A percentile compares a stretch with the other conserved stretches of the same genome.
phyloP scores from a whole-genome alignment of 169 alveolate genomes.

The Plasmodium malariae region DNA sequence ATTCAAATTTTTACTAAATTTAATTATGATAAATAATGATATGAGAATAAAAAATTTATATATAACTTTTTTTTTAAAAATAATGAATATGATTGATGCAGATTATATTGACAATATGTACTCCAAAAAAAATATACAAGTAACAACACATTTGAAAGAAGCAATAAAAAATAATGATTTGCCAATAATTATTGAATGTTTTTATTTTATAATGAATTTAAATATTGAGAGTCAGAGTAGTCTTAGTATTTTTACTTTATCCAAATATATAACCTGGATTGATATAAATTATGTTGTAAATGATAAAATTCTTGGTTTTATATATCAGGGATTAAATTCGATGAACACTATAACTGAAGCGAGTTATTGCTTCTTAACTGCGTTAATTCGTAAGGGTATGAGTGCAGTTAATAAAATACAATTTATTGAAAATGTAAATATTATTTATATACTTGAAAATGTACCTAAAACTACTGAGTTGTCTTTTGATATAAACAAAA shows the following conservation, averaged over 20 bases:
- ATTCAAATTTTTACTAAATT: conserved; percentile 46
- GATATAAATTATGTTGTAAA: conserved; percentile 69
- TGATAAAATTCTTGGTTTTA: conserved; percentile 38
- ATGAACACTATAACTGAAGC: conserved; percentile 35
- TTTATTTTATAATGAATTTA: conserved; percentile 59
- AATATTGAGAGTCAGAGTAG: conserved; percentile 28
- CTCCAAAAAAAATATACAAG: conserved; percentile 45
- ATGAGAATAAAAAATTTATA: conserved; percentile 33
- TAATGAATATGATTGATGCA: conserved; percentile 65
- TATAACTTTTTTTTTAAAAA: conserved; percentile 47
- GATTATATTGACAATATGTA: conserved; percentile 64
- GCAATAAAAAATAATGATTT: conserved; percentile 64
- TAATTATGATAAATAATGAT: conserved; percentile 41
- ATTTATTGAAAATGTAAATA: conserved; percentile 57
- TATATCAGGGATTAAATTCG: conserved; percentile 37
- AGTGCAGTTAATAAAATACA: conserved; percentile 64
- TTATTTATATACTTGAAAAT: conserved; percentile 31
- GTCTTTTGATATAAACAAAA: conserved; percentile 43
- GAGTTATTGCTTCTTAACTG: conserved; percentile 29
- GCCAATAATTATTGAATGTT: conserved; percentile 57
- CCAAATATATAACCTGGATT: conserved; percentile 72
- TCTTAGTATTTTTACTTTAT: conserved; percentile 38
- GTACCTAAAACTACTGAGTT: conserved; percentile 26
- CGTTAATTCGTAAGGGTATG: conserved; percentile 67
- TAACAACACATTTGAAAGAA: conserved; percentile 49